Evolutionary conservation across 176 grass and related monocot genomes (phyloP).

Genomic region (Avena atlantica): DNA sequence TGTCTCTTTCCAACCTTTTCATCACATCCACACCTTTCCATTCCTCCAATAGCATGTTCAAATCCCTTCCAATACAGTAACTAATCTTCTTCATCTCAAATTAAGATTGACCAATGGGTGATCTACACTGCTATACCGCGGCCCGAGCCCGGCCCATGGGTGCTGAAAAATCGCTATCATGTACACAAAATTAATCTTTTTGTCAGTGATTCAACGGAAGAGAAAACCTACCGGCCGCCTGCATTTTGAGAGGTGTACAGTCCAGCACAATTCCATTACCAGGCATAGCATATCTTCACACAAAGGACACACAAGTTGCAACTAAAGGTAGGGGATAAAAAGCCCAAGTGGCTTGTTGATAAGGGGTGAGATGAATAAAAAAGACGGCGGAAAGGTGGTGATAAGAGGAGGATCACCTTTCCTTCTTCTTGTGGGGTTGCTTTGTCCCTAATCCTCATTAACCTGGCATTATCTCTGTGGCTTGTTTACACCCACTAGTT

Average conservation of each 20-base stretch:
- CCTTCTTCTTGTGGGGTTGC: slow-evolving; percentile 26
- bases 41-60: slow-evolving; percentile 1
- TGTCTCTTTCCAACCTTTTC: slow-evolving; percentile 42
- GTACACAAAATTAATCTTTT: too few relatives aligned
- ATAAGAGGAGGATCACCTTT: slow-evolving; percentile 14
- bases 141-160: too few relatives aligned
- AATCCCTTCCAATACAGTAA: slow-evolving; percentile 42
- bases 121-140: slow-evolving; percentile 26
- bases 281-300: background rate
- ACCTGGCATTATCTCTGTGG: slow-evolving; percentile 58
- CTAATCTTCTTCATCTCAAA: slow-evolving; percentile 29
- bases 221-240: background rate
- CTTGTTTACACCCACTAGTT: slow-evolving; percentile 49
- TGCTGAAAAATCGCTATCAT: too few relatives aligned
- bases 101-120: slow-evolving; percentile 38
- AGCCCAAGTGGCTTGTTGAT: slow-evolving; percentile 28
- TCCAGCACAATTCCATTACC: background rate
- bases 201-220: too few relatives aligned
- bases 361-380: slow-evolving; percentile 35
- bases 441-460: slow-evolving; percentile 61
- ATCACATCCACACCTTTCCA: slow-evolving; percentile 34
- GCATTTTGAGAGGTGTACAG: background rate
- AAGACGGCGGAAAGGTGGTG: slow-evolving; percentile 29
- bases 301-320: slow-evolving; percentile 35
- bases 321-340: slow-evolving; percentile 2